A percentile compares a stretch with the other conserved stretches of the same genome.
These are phyloP conservation scores for Neurospora sp. DNA, from an alignment of 495 filamentous ascomycete species.

Conservation along the genomic window DNA sequence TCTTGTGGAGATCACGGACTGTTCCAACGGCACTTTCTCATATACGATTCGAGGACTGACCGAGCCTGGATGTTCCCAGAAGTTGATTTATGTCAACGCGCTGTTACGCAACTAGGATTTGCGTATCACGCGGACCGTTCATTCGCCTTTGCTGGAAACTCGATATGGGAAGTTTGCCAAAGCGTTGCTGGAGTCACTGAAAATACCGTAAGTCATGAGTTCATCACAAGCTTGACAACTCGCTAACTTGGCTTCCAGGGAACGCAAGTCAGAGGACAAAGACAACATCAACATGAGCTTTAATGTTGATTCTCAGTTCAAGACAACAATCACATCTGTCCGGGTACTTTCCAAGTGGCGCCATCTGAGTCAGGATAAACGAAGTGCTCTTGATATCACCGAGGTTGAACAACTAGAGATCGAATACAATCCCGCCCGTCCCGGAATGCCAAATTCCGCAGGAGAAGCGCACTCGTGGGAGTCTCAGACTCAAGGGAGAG, in stretches of 20 bases:
- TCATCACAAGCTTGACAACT: neutral
- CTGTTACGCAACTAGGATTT: conserved; percentile 35
- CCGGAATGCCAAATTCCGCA: neutral
- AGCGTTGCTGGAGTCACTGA: conserved; percentile 22
- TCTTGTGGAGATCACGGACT: conserved; percentile 41
- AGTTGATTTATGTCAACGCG: conserved; percentile 30
- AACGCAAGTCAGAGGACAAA: conserved; percentile 1
- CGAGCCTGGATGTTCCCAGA: conserved; percentile 3
- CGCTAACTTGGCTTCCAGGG: neutral
- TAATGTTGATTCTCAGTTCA: conserved; percentile 4
- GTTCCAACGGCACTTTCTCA: conserved; percentile 23
- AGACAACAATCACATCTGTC: conserved; percentile 16
- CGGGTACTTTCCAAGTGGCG: conserved; percentile 23
- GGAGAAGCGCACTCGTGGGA: neutral
- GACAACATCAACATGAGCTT: conserved; percentile 15
- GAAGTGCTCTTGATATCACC: conserved; percentile 28
- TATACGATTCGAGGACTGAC: conserved; percentile 14
- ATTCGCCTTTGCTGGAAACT: conserved; percentile 6
- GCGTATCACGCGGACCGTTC: conserved; percentile 14
- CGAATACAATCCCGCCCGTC: neutral
- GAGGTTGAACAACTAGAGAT: conserved; percentile 30
- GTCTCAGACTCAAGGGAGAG: neutral
- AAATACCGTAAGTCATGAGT: conserved; percentile 24
- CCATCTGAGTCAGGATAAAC: conserved; percentile 7
- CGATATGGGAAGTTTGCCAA: conserved; percentile 20